Percentiles rank a stretch among this genome's conserved stretches.
Conservation (phyloP, 1,284 basidiomycete genomes). For the Ustilago curta region DNA sequence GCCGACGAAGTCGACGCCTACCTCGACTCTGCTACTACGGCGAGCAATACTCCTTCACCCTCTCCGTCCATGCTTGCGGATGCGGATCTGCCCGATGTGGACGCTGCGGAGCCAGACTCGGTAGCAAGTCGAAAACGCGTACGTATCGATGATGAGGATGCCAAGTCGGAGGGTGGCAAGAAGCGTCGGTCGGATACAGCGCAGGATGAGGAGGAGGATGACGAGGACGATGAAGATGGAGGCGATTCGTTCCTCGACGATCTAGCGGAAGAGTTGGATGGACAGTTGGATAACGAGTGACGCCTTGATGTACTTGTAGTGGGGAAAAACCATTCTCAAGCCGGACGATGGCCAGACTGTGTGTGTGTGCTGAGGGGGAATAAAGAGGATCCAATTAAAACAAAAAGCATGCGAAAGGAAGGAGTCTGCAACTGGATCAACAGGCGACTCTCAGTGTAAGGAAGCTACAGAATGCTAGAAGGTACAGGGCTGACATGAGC, state of each 20-base stretch:
- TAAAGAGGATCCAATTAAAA: neutral
- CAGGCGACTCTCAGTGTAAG: conserved; percentile 10
- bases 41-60: conserved; percentile 41
- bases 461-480: conserved; percentile 2
- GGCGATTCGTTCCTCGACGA: conserved; percentile 61
- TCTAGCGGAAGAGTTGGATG: conserved; percentile 60
- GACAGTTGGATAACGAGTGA: conserved; percentile 53
- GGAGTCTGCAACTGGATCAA: conserved; percentile 17
- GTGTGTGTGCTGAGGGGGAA: too few species aligned
- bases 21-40: conserved; percentile 70
- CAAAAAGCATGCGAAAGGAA: neutral
- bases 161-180: conserved; percentile 41
- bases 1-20: conserved; percentile 88
- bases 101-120: conserved; percentile 9
- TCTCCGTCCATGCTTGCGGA: conserved; percentile 30
- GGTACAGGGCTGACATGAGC: neutral
- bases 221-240: conserved; percentile 36
- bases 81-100: conserved; percentile 40
- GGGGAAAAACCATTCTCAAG: neutral
- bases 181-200: conserved; percentile 26
- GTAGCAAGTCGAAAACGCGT: conserved; percentile 3
- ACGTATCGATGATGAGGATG: conserved; percentile 13
- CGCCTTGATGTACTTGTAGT: conserved; percentile 16
- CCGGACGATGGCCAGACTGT: too few species aligned
- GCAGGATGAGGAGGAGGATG: conserved; percentile 34